A percentile compares a stretch with the other conserved stretches of the same genome.
Evolutionary conservation across 148 eudicot genomes (phyloP).

Genomic region (Selenicereus undatus): DNA sequence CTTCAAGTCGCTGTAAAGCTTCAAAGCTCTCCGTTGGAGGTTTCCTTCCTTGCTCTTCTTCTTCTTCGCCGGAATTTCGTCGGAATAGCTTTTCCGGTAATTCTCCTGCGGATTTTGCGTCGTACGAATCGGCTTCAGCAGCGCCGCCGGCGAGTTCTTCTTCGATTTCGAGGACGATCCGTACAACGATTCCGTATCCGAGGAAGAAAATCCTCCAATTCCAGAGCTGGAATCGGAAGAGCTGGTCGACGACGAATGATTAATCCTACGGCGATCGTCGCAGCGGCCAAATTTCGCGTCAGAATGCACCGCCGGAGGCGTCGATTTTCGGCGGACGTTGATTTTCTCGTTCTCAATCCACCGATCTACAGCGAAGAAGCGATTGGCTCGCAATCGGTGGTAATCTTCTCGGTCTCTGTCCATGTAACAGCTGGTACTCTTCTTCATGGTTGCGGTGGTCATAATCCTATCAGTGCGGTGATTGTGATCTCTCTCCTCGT

Average conservation of each 20-base stretch:
- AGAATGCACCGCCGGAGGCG: not conserved
- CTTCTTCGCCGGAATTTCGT: conserved; percentile 17
- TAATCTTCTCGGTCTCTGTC: conserved; percentile 16
- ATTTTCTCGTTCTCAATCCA: conserved; percentile 51
- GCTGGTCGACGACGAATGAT: conserved; percentile 27
- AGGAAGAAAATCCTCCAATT: conserved; percentile 28
- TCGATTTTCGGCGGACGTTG: conserved; percentile 14
- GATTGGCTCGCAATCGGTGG: conserved; percentile 24
- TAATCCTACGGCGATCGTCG: conserved; percentile 4
- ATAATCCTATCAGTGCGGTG: not conserved
- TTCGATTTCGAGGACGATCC: conserved; percentile 13
- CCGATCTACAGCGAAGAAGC: conserved; percentile 42
- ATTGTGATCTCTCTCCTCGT: conserved; percentile 18
- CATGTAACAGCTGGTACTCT: conserved; percentile 8
- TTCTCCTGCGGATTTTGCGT: conserved; percentile 9
- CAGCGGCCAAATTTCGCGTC: not conserved
- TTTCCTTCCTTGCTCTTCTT: conserved; percentile 24
- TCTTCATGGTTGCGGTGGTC: conserved; percentile 22
- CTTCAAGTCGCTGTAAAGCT: conserved; percentile 79
- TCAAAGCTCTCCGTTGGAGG: conserved; percentile 45
- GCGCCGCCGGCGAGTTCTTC: not conserved
- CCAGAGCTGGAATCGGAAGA: conserved; percentile 36
- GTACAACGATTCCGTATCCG: conserved; percentile 28
- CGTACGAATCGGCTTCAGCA: conserved; percentile 28
- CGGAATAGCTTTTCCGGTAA: conserved; percentile 45